phyloP scores from a whole-genome alignment of 192 early-diverging fungal genomes.

The Dissophora globulifera region DNA sequence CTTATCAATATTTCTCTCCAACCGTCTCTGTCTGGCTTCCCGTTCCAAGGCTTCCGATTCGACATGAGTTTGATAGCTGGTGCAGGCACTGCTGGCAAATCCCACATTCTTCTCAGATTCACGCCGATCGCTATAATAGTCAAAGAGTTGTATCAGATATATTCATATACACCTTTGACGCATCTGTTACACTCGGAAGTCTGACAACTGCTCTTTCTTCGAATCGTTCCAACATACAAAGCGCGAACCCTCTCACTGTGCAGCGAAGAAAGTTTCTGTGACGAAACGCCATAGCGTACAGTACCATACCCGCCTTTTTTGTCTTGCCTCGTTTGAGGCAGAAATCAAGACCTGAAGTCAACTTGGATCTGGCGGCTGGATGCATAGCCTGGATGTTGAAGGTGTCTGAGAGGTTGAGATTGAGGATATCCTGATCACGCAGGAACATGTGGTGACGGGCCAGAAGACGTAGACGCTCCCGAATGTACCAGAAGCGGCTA shows the following conservation, averaged over 20 bases:
- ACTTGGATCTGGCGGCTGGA: too few relatives aligned
- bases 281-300: constrained; percentile 16
- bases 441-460: too few relatives aligned
- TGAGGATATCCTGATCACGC: too few relatives aligned
- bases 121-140: constrained; percentile 18
- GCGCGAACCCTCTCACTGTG: constrained; percentile 7
- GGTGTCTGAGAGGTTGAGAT: too few relatives aligned
- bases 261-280: constrained; percentile 13
- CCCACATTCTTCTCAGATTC: constrained; percentile 14
- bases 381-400: too few relatives aligned
- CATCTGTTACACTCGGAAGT: too few relatives aligned
- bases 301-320: background rate
- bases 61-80: constrained; percentile 29
- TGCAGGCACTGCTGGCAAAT: constrained; percentile 15
- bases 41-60: constrained; percentile 35
- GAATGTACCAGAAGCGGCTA: too few relatives aligned
- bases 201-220: background rate
- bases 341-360: too few relatives aligned
- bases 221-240: constrained; percentile 24
- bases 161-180: background rate
- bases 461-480: too few relatives aligned
- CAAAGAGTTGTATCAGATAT: background rate
- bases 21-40: constrained; percentile 41
- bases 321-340: too few relatives aligned
- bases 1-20: constrained; percentile 47